phyloP scores from a whole-genome alignment of 768 basidiomycete species.

The Pulveroboletus sp. region DNA sequence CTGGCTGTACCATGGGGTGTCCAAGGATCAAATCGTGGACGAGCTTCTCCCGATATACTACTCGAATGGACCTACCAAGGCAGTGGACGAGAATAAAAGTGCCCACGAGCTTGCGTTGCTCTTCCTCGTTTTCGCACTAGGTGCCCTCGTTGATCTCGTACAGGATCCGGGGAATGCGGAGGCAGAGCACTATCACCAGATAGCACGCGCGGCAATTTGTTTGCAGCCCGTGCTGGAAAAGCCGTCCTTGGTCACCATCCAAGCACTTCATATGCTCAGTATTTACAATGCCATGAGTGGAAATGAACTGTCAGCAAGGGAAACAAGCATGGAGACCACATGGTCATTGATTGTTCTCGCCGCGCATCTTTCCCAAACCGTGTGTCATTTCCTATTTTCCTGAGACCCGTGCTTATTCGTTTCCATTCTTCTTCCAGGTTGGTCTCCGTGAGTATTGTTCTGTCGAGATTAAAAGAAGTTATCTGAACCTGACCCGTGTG shows the following conservation, averaged over 20 bases:
- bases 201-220: constrained; percentile 62
- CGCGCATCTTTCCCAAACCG: constrained; percentile 62
- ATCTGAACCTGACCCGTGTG: constrained; percentile 10
- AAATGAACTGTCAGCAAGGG: constrained; percentile 50
- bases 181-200: constrained; percentile 65
- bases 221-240: constrained; percentile 70
- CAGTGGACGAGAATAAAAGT: constrained; percentile 38
- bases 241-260: constrained; percentile 68
- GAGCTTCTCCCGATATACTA: constrained; percentile 45
- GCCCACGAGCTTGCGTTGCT: constrained; percentile 50
- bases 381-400: constrained; percentile 37
- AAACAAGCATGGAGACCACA: constrained; percentile 71
- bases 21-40: constrained; percentile 42
- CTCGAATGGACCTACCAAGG: constrained; percentile 14
- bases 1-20: constrained; percentile 53
- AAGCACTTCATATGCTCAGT: constrained; percentile 64
- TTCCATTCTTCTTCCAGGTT: constrained; percentile 41
- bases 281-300: constrained; percentile 71
- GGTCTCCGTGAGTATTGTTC: constrained; percentile 59
- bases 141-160: constrained; percentile 42
- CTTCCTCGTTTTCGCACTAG: constrained; percentile 52
- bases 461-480: constrained; percentile 6
- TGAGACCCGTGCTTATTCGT: constrained; percentile 9
- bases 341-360: constrained; percentile 68
- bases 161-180: constrained; percentile 33